Evolutionary conservation across 305 asterid species (phyloP), one percentile per base, ranked within the genome.

Genomic region (Fraxinus sp.): DNA sequence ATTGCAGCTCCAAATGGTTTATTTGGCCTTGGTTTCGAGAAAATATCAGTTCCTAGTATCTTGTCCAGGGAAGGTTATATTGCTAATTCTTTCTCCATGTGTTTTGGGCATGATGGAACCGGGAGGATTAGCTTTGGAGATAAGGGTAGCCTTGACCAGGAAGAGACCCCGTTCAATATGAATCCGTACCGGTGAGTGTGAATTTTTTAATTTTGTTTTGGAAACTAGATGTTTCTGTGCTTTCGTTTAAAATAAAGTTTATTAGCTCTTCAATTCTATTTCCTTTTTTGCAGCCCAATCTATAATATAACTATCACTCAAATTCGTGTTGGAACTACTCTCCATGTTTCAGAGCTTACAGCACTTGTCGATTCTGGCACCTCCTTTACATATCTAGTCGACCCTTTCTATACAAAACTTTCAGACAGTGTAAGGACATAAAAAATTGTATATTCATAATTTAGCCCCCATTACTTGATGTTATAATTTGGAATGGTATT

Each of bases 291-390:
- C 93, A 95, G 97, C 86, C 93, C 95, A 79, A 87, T 90, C 52
- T 93, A 95, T 57, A 87, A 83, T 68, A 86, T 95, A 68, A 87
- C 88, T 55, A 85, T 90, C 81, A 87, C 92, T 78, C 93, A 91
- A 89, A 81, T 92, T 85, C 92, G 90, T 26, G 91, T 95, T 26
- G 97, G 97, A 81, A 86, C 90, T 71, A 77, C 80, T 74, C 83
- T 90, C 59, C 83, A 90, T 36, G 89, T 90, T 86, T 82, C 87
- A 5, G 89, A 88, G 85, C 88, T 95, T 84, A 83, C 92, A 26
- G 95, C 96, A 77, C 93, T 95, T 83, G 92, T 95, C 79, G 97
- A 95, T 85, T 89, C 97, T 26, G 97, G 97, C 82, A 92, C 97
- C 85, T 93, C 98, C 86, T 93, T 91, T 83, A 91, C 97, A 5